Conservation (phyloP, 1,284 basidiomycete genomes). For the Ustilago loliicola region DNA sequence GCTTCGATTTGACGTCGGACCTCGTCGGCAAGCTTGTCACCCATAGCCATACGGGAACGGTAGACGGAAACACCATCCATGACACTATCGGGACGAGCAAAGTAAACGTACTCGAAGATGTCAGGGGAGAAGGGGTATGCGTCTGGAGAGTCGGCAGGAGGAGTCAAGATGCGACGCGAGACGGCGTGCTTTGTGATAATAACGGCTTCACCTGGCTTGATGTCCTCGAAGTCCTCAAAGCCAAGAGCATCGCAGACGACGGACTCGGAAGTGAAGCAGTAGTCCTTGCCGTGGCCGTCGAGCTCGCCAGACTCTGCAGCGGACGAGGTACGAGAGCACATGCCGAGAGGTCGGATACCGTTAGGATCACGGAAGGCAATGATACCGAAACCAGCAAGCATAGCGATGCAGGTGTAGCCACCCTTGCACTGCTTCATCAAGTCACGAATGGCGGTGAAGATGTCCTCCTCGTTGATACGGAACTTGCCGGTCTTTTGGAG, state of each 20-base stretch:
- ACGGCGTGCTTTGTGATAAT: slow-evolving; percentile 80
- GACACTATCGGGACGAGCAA: slow-evolving; percentile 97
- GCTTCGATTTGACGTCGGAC: slow-evolving; percentile 81
- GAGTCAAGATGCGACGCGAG: slow-evolving; percentile 61
- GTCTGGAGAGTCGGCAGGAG: slow-evolving; percentile 44
- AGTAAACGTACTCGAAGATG: slow-evolving; percentile 99
- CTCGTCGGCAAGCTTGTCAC: slow-evolving; percentile 91
- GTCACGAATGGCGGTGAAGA: slow-evolving; percentile 91
- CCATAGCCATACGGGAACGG: slow-evolving; percentile 98
- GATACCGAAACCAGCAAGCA: slow-evolving; percentile 98
- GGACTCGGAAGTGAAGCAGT: slow-evolving; percentile 93
- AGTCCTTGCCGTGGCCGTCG: slow-evolving; percentile 75
- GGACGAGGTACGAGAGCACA: slow-evolving; percentile 62
- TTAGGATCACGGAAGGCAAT: slow-evolving; percentile 99
- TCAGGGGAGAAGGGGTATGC: slow-evolving; percentile 77
- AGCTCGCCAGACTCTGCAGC: slow-evolving; percentile 19
- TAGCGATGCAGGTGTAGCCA: slow-evolving; percentile 95
- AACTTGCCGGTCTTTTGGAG: slow-evolving; percentile 99
- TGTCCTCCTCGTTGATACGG: slow-evolving; percentile 99
- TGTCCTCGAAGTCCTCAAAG: slow-evolving; percentile 92
- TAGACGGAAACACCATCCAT: slow-evolving; percentile 98
- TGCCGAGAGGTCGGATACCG: slow-evolving; percentile 86
- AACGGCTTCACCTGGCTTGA: slow-evolving; percentile 91
- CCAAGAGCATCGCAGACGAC: slow-evolving; percentile 94
- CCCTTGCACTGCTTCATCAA: slow-evolving; percentile 91